Evolutionary conservation across 2,329 filamentous ascomycete genomes (phyloP), one percentile per base, ranked within the genome.

Genomic region (Coleophoma eucalyptorum): DNA sequence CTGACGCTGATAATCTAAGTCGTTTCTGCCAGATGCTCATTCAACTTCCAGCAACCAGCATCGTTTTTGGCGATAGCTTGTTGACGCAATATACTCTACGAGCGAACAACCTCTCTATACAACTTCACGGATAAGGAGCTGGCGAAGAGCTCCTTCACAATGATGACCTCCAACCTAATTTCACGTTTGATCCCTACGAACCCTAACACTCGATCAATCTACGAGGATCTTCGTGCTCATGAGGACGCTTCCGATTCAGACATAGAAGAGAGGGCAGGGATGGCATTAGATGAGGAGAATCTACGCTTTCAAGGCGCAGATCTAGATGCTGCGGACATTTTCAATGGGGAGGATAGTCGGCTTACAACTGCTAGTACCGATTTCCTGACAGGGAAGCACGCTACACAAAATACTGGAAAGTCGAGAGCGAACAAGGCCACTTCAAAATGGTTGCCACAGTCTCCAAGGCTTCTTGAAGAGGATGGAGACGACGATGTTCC

Each of bases 401-500:
- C 55, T 37, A 48, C 52, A 13, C 40, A 48, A 13, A 33, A 19
- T 33, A 51, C 45, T 11, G 46, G 53, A 19, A 45, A 43, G 11
- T 44, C 47, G 26, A 56, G 52, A 20, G 46, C 37, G 8, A 55
- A 50, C 40, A 40, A 44, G 43, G 38, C 46, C 11, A 50, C 46
- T 19, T 57, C 57, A 15, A 60, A 60, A 42, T 63, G 58, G 59
- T 34, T 63, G 5, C 54, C 62, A 16, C 60, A 63, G 45, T 67
- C 65, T 20, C 65, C 65, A 4, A 61, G 65, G 45, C 44, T 67
- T 19, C 51, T 67, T 13, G 57, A 60, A 21, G 65, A 66, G 38
- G 65, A 68, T 48, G 56, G 53, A 3, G 65, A 67, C 46, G 65
- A 84, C 49, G 83, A 86, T 59, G 83, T 86, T 0, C 83, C 83